These are phyloP conservation scores for Dactylellina drechsleri DNA, from an alignment of 2,329 filamentous ascomycete species.

Conservation along the genomic window DNA sequence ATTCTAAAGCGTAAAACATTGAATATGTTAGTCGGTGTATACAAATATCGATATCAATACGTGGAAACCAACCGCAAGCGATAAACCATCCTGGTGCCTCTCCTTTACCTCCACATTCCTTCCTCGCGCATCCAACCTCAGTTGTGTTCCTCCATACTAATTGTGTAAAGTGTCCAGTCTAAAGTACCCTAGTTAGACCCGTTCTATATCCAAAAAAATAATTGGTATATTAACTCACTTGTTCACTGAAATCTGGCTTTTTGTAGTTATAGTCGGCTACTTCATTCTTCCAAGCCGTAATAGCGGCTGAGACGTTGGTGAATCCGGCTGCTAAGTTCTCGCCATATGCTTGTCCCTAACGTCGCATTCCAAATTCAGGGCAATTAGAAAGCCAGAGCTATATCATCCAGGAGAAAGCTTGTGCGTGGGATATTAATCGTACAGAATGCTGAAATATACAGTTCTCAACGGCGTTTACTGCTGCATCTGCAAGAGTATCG, in stretches of 20 bases:
- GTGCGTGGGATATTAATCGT: not conserved
- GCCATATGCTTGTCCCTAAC: conserved; percentile 50
- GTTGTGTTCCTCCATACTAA: conserved; percentile 75
- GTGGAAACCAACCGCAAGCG: conserved; percentile 39
- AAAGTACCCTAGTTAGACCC: not conserved
- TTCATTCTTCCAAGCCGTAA: conserved; percentile 55
- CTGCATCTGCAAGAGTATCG: conserved; percentile 47
- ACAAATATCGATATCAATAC: not conserved
- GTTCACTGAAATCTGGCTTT: conserved; percentile 34
- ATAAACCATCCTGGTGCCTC: conserved; percentile 49
- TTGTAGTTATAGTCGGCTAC: conserved; percentile 51
- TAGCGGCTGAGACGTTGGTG: conserved; percentile 29
- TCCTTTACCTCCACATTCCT: conserved; percentile 49
- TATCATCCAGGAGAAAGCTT: not conserved
- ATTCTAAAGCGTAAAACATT: conserved; percentile 19
- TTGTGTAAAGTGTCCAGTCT: conserved; percentile 76
- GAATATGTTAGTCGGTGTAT: not conserved
- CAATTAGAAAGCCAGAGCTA: not conserved
- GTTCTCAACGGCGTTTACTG: conserved; percentile 31
- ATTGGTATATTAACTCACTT: conserved; percentile 34
- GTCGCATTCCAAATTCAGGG: not conserved
- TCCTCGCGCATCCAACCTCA: conserved; percentile 71
- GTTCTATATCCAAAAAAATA: not conserved
- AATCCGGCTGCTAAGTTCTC: conserved; percentile 56
- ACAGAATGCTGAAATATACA: conserved; percentile 54